phyloP scores from a whole-genome alignment of 2,329 filamentous ascomycete genomes.

The Diaporthe amygdali region DNA sequence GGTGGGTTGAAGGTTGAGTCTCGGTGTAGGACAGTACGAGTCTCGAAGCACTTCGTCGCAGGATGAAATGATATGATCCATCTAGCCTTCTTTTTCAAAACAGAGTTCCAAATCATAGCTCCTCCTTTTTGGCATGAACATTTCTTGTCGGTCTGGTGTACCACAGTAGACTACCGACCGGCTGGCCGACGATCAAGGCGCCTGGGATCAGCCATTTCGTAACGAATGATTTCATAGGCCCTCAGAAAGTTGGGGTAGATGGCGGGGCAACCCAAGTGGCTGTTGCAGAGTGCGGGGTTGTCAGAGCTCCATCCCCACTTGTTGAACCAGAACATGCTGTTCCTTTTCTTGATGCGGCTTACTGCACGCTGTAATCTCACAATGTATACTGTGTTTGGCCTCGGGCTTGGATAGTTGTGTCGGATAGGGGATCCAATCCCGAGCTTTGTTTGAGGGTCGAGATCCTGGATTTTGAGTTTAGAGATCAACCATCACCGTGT shows the following conservation, averaged over 20 bases:
- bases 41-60: not conserved
- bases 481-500: not conserved
- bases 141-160: not conserved
- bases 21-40: not conserved
- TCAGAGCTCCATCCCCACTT: not conserved
- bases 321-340: not conserved
- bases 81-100: not conserved
- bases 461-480: too few species aligned
- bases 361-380: too few species aligned
- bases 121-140: not conserved
- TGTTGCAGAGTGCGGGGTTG: conserved; percentile 2
- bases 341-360: not conserved
- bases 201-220: too few species aligned
- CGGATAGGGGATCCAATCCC: not conserved
- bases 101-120: not conserved
- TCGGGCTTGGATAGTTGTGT: too few species aligned
- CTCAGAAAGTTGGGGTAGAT: conserved; percentile 1
- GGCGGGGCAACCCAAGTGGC: conserved; percentile 1
- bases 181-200: not conserved
- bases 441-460: not conserved
- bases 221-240: conserved; percentile 6
- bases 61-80: too few species aligned
- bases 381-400: not conserved
- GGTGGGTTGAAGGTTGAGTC: not conserved
- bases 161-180: not conserved